Base-by-base conservation (phyloP, 305 asterid genomes). In the Stenogyne calaminthoides region DNA sequence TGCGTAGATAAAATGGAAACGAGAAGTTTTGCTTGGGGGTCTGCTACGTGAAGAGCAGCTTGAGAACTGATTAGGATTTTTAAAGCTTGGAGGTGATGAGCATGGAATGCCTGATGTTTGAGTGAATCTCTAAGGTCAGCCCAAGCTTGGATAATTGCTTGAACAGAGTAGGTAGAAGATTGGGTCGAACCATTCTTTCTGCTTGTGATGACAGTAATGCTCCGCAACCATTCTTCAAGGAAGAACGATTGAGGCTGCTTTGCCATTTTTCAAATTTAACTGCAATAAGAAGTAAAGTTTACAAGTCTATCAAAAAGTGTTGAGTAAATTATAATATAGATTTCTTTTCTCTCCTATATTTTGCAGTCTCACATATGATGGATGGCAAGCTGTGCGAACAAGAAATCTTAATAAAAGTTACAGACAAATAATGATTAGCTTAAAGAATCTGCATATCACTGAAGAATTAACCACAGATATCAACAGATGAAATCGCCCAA, bases 111-210 rank as follows among this genome's bases (percentile, higher is more conserved):
- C 76, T 83, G 83, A 62, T 73, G 64, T 56, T 86, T 85, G 74
- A 87, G 82, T 36, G 85, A 85, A 49, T 83, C 91, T 81, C 99
- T 84, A 69, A 94, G 89, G 79, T 88, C 91, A 51, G 95, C 86
- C 99, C 99, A 94, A 69, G 99, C 93, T 85, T 83, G 89, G 76
- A 94, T 91, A 72, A 94, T 85, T 75, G 78, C 84, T 84, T 82
- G 93, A 64, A 95, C 96, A 20, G 95, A 84, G 65, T 83, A 70
- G 42, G 86, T 70, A 72, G 93, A 78, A 75, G 86, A 78, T 37
- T 67, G 83, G 34, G 25, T 70, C 20, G 79, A 76, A 34, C 73
- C 78, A 77, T 65, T 64, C 46, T 72, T 85, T 65, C 54, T 76
- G 77, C 75, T 78, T 74, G 61, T 81, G 34, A 73, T 68, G 2